Base-by-base conservation (phyloP, 768 basidiomycete species). In the Suillus plorans region DNA sequence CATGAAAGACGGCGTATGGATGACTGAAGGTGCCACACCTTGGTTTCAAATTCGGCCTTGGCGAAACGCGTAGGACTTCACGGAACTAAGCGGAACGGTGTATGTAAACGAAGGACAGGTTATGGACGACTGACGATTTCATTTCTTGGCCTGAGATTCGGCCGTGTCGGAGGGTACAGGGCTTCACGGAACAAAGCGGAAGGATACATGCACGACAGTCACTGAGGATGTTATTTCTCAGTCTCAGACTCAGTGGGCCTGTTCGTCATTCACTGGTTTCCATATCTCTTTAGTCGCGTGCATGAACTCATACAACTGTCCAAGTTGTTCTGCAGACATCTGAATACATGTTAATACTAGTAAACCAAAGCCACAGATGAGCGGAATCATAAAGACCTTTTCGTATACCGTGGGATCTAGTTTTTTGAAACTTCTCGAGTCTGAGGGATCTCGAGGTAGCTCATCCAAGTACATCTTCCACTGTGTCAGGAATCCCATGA, bases 261-360 rank as follows among this genome's bases (percentile, higher is more conserved):
- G 36, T 66, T 73, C 73, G 44, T 69, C 63, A 62, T 74, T 66
- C 59, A 80, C 74, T 25, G 88, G 83, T 71, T 89, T 95, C 93
- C 92, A 97, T 39, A 97, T 83, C 66, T 90, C 90, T 72, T 92
- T 94, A 0, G 94, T 89, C 3, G 89, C 92, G 67, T 92, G 89
- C 94, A 97, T 95, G 66, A 99, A 83, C 73, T 98, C 95, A 73
- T 97, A 94, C 49, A 99, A 77, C 76, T 99, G 97, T 1, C 92
- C 92, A 5, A 98, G 80, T 74, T 99, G 97, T 73, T 97, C 94
- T 39, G 81, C 76, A 22, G 94, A 95, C 88, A 96, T 90, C 94
- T 95, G 64, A 9, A 59, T 62, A 18, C 34, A 62, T 66, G 36
- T 16, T 20, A 59, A 31, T 41, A 18, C 57, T 9, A 18, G 22